Conservation (phyloP, 2,329 filamentous ascomycete species). For the Apiospora koreana region DNA sequence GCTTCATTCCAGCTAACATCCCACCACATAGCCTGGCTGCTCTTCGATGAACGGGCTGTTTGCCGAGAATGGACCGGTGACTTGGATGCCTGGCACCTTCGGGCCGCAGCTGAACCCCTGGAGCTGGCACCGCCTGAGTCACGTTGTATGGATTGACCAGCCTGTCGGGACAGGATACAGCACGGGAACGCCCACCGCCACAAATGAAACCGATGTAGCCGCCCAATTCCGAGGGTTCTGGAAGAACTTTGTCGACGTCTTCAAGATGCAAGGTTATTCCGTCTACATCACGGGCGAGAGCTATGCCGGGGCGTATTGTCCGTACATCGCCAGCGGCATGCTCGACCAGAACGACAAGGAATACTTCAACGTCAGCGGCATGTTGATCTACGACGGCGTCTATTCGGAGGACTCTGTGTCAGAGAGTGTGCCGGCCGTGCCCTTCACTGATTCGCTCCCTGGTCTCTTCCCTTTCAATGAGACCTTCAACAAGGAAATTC, state of each 20-base stretch:
- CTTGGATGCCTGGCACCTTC: slow-evolving; percentile 70
- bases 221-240: slow-evolving; percentile 77
- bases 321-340: slow-evolving; percentile 57
- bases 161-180: slow-evolving; percentile 69
- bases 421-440: slow-evolving; percentile 46
- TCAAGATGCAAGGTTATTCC: slow-evolving; percentile 51
- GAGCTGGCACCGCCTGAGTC: slow-evolving; percentile 73
- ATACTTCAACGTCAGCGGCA: slow-evolving; percentile 53
- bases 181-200: slow-evolving; percentile 63
- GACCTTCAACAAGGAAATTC: slow-evolving; percentile 55
- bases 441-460: slow-evolving; percentile 57
- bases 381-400: slow-evolving; percentile 66
- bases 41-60: slow-evolving; percentile 68
- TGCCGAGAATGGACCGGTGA: slow-evolving; percentile 75
- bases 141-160: slow-evolving; percentile 76
- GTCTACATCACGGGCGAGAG: slow-evolving; percentile 57
- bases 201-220: slow-evolving; percentile 67
- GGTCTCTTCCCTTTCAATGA: slow-evolving; percentile 59
- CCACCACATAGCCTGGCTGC: slow-evolving; percentile 49
- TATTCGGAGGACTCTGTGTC: slow-evolving; percentile 49
- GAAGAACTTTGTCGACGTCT: slow-evolving; percentile 56
- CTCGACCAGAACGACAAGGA: slow-evolving; percentile 46
- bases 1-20: neutral
- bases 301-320: slow-evolving; percentile 55
- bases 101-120: slow-evolving; percentile 68